These are phyloP conservation scores for Clitopilus passeckerianus DNA, from an alignment of 768 basidiomycete genomes.

Conservation along the genomic window DNA sequence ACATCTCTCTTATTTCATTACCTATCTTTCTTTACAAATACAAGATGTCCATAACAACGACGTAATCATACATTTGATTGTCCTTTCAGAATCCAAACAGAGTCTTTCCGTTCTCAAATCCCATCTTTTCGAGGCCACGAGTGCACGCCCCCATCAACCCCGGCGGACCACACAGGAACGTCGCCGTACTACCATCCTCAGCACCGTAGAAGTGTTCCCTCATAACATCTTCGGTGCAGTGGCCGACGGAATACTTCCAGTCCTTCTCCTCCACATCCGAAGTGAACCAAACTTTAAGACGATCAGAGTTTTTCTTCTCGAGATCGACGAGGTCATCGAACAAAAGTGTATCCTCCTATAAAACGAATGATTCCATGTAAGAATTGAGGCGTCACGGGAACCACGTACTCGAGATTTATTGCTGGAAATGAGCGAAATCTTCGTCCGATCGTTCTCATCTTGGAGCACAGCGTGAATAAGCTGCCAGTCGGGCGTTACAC, in stretches of 20 bases:
- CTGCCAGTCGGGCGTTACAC: neutral
- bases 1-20: too few species aligned
- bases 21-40: neutral
- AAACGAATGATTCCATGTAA: neutral
- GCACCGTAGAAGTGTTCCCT: neutral
- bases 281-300: neutral
- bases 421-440: neutral
- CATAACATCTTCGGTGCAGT: neutral
- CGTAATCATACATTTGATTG: neutral
- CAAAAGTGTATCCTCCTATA: neutral
- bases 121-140: neutral
- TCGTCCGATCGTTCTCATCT: neutral
- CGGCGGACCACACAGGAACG: neutral
- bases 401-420: neutral
- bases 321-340: neutral
- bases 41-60: neutral
- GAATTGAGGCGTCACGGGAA: neutral
- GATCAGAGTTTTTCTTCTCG: neutral
- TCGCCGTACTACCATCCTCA: neutral
- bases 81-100: neutral
- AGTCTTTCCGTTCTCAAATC: neutral
- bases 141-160: neutral
- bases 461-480: neutral
- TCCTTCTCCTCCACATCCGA: neutral
- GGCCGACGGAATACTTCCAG: neutral